Base-by-base conservation (phyloP, 1,284 basidiomycete genomes). In the Marasmius sp. region DNA sequence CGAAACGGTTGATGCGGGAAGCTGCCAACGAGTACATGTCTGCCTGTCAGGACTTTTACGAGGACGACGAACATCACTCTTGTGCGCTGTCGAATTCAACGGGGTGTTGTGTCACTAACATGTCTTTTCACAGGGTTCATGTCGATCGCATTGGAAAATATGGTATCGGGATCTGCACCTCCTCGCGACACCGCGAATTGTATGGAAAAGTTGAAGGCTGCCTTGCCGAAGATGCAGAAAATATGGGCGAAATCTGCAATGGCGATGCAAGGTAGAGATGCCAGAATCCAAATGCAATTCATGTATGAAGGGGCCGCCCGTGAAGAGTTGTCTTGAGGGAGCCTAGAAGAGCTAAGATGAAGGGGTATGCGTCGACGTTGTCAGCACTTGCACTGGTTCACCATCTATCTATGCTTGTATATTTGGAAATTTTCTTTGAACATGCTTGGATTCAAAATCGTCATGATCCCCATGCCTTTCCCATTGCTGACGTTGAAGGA, bases 41-140 rank as follows among this genome's bases (percentile, higher is more conserved):
- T 3, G 71, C 74, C 6, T 70, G 70, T 1, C 57, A 62, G 14
- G 59, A 34, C 33, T 71, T 65, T 57, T 69, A 74, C 2, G 58
- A 68, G 47, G 74, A 75, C 58, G 74, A 76, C 54, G 70, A 74
- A 38, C 33, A 63, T 7, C 68, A 72, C 57, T 58, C 66, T 9
- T 71, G 74, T 74, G 63, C 11, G 64, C 61, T 16, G 20, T 18
- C 11, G 12, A 20, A 20, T 20, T 47, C n/a, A 43, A 3, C n/a
- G n/a, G n/a, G n/a, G 3, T 43, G 12, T 43, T 43, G 12, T 2
- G 12, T 43, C 41, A 43, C 41, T 12, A 43, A 8, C 45, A 8
- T 16, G 16, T 47, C 20, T n/a, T 10, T 47, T 6, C 11, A 43
- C 41, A 43, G 41, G 11, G 41, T 12, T 43, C 12, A 43, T 47